Evolutionary conservation across 768 basidiomycete genomes (phyloP).

Genomic region (Rhizopogon sp.): DNA sequence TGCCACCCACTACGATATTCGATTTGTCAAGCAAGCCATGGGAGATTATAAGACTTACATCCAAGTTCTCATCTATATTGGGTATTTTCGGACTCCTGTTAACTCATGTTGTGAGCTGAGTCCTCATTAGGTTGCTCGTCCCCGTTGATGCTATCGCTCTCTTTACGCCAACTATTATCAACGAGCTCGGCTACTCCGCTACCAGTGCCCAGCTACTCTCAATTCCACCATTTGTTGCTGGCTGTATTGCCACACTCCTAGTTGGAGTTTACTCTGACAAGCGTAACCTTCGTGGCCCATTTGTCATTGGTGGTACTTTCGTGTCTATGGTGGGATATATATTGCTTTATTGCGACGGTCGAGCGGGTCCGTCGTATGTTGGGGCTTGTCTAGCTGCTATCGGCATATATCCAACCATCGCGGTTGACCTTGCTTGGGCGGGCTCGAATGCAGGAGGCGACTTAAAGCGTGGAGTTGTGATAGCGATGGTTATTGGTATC

Average conservation of each 20-base stretch:
- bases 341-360: constrained; percentile 33
- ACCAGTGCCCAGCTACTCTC: constrained; percentile 46
- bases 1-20: constrained; percentile 38
- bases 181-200: constrained; percentile 45
- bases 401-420: constrained; percentile 49
- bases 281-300: constrained; percentile 41
- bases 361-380: constrained; percentile 30
- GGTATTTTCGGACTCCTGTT: constrained; percentile 24
- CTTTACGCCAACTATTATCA: constrained; percentile 48
- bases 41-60: constrained; percentile 38
- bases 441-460: constrained; percentile 54
- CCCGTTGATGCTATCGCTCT: constrained; percentile 46
- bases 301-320: constrained; percentile 36
- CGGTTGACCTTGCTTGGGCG: constrained; percentile 48
- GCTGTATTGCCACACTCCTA: constrained; percentile 38
- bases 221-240: constrained; percentile 44
- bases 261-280: constrained; percentile 40
- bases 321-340: constrained; percentile 49
- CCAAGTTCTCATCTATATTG: constrained; percentile 34
- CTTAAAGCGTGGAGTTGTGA: constrained; percentile 42
- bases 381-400: constrained; percentile 46
- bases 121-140: constrained; percentile 31
- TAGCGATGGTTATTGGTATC: constrained; percentile 50
- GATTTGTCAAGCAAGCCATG: constrained; percentile 46
- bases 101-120: not conserved